Conservation (phyloP, 2,329 filamentous ascomycete genomes). For the Monosporascus sp. region DNA sequence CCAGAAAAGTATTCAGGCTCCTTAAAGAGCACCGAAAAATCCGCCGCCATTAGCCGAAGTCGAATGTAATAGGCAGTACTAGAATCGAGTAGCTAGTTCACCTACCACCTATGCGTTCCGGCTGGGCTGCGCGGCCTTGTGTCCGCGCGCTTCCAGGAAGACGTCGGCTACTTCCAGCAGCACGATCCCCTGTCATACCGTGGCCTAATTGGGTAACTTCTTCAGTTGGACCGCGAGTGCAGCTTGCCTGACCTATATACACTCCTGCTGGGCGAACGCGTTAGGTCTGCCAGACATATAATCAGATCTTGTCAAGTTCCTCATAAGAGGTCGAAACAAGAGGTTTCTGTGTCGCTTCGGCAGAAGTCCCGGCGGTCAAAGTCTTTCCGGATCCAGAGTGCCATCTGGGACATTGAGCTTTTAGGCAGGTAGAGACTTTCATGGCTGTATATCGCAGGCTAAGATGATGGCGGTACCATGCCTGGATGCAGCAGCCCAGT, state of each 20-base stretch:
- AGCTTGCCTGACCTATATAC: neutral
- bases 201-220: constrained; percentile 21
- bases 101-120: constrained; percentile 20
- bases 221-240: constrained; percentile 22
- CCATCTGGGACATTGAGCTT: constrained; percentile 19
- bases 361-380: constrained; percentile 31
- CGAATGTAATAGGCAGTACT: too few species aligned
- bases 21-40: constrained; percentile 30
- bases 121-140: constrained; percentile 11
- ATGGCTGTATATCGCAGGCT: too few species aligned
- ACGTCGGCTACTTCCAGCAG: constrained; percentile 29
- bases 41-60: too few species aligned
- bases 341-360: constrained; percentile 20
- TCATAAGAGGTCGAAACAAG: constrained; percentile 20
- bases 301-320: constrained; percentile 15
- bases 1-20: constrained; percentile 37
- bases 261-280: constrained; percentile 10
- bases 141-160: constrained; percentile 18
- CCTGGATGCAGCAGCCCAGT: too few species aligned
- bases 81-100: constrained; percentile 3
- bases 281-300: constrained; percentile 8
- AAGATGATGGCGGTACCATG: too few species aligned
- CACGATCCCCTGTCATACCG: constrained; percentile 25
- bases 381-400: constrained; percentile 31
- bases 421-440: constrained; percentile 21